Evolutionary conservation across 2,329 filamentous ascomycete genomes (phyloP).

Genomic region (Rugonectria rugulosa): DNA sequence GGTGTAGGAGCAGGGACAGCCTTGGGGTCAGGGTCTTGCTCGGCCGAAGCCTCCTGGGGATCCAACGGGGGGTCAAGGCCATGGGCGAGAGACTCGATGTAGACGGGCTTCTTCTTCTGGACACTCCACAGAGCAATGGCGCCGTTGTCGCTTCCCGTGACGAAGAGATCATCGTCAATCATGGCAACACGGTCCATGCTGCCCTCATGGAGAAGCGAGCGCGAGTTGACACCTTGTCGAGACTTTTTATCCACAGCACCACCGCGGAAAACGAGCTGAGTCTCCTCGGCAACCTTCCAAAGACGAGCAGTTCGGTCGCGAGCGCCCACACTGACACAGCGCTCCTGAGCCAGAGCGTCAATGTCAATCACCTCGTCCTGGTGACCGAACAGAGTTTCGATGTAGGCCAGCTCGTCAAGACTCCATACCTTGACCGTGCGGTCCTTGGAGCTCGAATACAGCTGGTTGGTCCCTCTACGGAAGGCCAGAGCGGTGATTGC

Average conservation of each 20-base stretch:
- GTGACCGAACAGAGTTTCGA: conserved; percentile 96
- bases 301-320: conserved; percentile 89
- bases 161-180: conserved; percentile 86
- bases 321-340: conserved; percentile 89
- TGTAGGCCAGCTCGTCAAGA: conserved; percentile 88
- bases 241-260: conserved; percentile 70
- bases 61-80: conserved; percentile 78
- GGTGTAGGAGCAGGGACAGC: conserved; percentile 72
- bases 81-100: conserved; percentile 81
- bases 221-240: conserved; percentile 52
- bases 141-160: conserved; percentile 94
- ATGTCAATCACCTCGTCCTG: conserved; percentile 90
- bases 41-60: conserved; percentile 76
- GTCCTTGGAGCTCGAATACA: conserved; percentile 91
- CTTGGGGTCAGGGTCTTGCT: conserved; percentile 66
- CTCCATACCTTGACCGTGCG: conserved; percentile 96
- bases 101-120: conserved; percentile 93
- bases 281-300: conserved; percentile 97
- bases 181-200: conserved; percentile 93
- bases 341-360: conserved; percentile 82
- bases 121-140: conserved; percentile 86
- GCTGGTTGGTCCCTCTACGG: conserved; percentile 84
- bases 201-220: conserved; percentile 73
- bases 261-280: conserved; percentile 92
- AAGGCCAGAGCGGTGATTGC: conserved; percentile 87